Percentiles rank a stretch among this genome's conserved stretches.
phyloP scores from a whole-genome alignment of 148 eudicot genomes.

The Nepenthes gracilis region DNA sequence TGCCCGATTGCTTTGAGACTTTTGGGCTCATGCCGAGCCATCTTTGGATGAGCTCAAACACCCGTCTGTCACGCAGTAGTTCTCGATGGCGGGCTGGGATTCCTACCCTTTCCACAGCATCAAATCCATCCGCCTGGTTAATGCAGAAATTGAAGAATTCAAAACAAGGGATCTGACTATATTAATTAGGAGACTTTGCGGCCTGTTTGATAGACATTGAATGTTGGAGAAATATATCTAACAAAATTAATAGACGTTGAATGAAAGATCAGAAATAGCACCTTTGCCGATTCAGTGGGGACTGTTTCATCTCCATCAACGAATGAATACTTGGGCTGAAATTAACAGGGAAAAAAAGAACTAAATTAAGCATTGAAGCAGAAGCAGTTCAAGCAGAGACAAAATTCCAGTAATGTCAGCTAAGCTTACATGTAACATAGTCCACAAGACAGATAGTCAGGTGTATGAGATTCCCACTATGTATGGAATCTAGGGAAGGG shows the following conservation, averaged over 20 bases:
- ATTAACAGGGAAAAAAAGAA: conserved; percentile 1
- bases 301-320: conserved; percentile 98
- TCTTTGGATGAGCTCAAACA: conserved; percentile 44
- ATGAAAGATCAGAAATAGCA: conserved; percentile 7
- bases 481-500: too few relatives aligned
- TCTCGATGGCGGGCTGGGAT: conserved; percentile 50
- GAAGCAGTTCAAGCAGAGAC: not conserved
- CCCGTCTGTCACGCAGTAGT: conserved; percentile 43
- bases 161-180: not conserved
- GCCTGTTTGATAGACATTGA: too few relatives aligned
- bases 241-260: too few relatives aligned
- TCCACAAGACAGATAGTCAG: too few relatives aligned
- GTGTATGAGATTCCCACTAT: too few relatives aligned
- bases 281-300: conserved; percentile 78
- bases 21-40: conserved; percentile 54
- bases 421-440: not conserved
- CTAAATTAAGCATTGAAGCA: not conserved
- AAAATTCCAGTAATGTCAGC: not conserved
- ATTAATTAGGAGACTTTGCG: too few relatives aligned
- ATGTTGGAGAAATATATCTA: too few relatives aligned
- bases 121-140: conserved; percentile 71
- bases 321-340: conserved; percentile 67
- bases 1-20: conserved; percentile 15
- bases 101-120: conserved; percentile 61
- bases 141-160: not conserved